Evolutionary conservation across 169 alveolate genomes (phyloP).

Genomic region (Plasmodium gaboni): DNA sequence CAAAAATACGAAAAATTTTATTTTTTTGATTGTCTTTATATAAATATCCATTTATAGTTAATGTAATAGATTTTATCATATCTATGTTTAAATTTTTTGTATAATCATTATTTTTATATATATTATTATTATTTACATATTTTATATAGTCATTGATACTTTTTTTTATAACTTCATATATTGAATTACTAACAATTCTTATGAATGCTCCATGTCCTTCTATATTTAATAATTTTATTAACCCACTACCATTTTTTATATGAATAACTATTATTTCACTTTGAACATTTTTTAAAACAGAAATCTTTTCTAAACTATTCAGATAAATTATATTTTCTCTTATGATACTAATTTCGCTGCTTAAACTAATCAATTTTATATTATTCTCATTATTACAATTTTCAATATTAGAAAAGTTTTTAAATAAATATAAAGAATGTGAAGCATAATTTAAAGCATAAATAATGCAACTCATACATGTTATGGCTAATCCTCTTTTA

Average conservation of each 20-base stretch:
- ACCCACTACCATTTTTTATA: slow-evolving; percentile 18
- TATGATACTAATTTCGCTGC: slow-evolving; percentile 12
- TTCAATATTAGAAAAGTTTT: background rate
- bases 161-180: slow-evolving; percentile 33
- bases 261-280: slow-evolving; percentile 39
- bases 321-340: slow-evolving; percentile 51
- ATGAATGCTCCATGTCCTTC: slow-evolving; percentile 10
- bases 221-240: slow-evolving; percentile 25
- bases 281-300: slow-evolving; percentile 28
- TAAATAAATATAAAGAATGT: slow-evolving; percentile 31
- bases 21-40: slow-evolving; percentile 16
- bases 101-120: background rate
- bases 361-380: slow-evolving; percentile 15
- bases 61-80: slow-evolving; percentile 4
- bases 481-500: slow-evolving; percentile 7
- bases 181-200: slow-evolving; percentile 13
- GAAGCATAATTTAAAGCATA: slow-evolving; percentile 51
- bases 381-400: slow-evolving; percentile 24
- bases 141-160: slow-evolving; percentile 5
- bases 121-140: slow-evolving; percentile 16
- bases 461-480: slow-evolving; percentile 27
- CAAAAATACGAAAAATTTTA: slow-evolving; percentile 9
- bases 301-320: slow-evolving; percentile 13
- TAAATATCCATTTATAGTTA: slow-evolving; percentile 56
- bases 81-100: background rate